Evolutionary conservation across 2,329 filamentous ascomycete genomes (phyloP), one percentile per base, ranked within the genome.

Genomic region (Cladophialophora chaetospira): DNA sequence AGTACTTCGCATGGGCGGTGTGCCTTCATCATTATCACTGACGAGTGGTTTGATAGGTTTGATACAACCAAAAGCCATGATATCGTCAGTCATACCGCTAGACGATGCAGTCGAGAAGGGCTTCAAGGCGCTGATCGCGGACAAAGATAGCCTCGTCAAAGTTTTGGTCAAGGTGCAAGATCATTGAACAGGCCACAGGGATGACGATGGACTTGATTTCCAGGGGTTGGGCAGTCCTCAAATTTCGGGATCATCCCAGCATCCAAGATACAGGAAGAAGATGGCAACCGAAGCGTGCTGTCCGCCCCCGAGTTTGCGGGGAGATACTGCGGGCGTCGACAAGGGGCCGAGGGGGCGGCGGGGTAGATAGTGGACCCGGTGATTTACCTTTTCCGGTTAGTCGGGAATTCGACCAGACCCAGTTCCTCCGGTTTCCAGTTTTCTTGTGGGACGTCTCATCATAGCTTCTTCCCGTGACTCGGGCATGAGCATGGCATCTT

Each of bases 111-210:
- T 49, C 2, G 28, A 49, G 3, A 36, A 36, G 9, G 46, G 46
- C 5, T 49, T 49, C 46, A 33, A 49, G 21, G 28, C 25, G 23
- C 31, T 49, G 31, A 21, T 49, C 17, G 33, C 17, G 46, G 29
- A 36, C 21, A 49, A 49, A 21, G 46, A 33, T 38, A 25, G 5
- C 15, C 21, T 35, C n/a, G 46, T 49, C 26, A 49, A 49, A 26
- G 25, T 49, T 5, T 23, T 49, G 15, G 33, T 49, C 19, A 45
- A 28, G 42, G 42, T 45, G 5, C 42, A 45, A 28, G 19, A 29
- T 45, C 6, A 3, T 17, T 45, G 25, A 29, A 17, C 36, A 42
- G 13, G 36, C 11, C 4, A 1, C 4, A 17, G n/a, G 10, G n/a
- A 3, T 4, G 1, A 4, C 19, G 15, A 17, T 17, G n/a, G n/a